Evolutionary conservation across 2,329 filamentous ascomycete genomes (phyloP).

Genomic region (Curvularia verruculosa): DNA sequence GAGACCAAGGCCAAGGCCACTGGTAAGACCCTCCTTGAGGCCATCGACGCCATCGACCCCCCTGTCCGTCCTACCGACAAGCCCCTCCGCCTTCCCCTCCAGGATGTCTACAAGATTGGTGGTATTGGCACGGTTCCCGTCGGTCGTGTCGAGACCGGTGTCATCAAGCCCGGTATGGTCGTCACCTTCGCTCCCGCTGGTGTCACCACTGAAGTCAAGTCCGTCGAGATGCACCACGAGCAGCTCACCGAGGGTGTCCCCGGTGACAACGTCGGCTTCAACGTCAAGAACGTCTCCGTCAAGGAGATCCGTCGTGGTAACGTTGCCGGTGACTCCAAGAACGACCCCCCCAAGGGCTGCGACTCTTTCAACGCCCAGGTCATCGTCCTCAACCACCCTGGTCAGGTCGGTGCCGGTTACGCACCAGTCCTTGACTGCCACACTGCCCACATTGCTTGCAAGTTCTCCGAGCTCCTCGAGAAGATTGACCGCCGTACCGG

Average conservation of each 20-base stretch:
- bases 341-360: conserved; percentile 88
- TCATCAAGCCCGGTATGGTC: conserved; percentile 88
- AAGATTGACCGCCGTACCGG: conserved; percentile 99
- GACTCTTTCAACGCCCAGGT: conserved; percentile 99
- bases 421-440: conserved; percentile 99
- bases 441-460: conserved; percentile 99
- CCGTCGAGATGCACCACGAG: conserved; percentile 99
- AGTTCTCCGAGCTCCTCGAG: conserved; percentile 98
- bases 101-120: conserved; percentile 99
- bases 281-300: conserved; percentile 99
- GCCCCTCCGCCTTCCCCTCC: conserved; percentile 99
- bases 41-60: conserved; percentile 94
- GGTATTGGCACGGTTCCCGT: conserved; percentile 99
- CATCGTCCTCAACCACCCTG: conserved; percentile 99
- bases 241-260: conserved; percentile 93
- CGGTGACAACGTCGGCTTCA: conserved; percentile 99
- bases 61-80: conserved; percentile 96
- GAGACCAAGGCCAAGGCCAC: conserved; percentile 88
- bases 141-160: conserved; percentile 99
- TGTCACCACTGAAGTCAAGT: conserved; percentile 99
- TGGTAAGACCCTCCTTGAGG: conserved; percentile 98
- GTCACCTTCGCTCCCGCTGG: conserved; percentile 98
- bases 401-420: conserved; percentile 99
- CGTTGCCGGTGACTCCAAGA: conserved; percentile 99
- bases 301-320: conserved; percentile 99